Evolutionary conservation across 352 stramenopile genomes (phyloP), one percentile per base, ranked within the genome.

Genomic region (Hyaloperonospora brassicae): DNA sequence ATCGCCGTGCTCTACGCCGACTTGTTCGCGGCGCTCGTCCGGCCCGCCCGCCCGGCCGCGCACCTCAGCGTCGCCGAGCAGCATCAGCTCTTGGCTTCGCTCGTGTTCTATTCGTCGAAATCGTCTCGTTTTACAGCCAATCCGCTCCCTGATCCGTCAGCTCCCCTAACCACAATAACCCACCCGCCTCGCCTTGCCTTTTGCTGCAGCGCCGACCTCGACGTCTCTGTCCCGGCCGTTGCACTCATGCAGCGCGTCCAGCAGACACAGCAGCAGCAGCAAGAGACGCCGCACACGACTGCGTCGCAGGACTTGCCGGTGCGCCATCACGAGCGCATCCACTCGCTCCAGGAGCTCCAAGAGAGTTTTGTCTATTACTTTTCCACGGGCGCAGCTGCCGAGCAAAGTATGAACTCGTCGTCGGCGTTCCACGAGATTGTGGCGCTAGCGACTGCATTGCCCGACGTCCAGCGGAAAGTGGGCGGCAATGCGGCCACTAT

Each of bases 311-410:
- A 43, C 23, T 54, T 92, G 17, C n/a, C 21, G 1, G 65, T 71
- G 27, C 50, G 72, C 41, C 82, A 93, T 54, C 80, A 90, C 56
- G 82, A 90, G 54, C 79, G 79, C 7, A 90, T 93, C 40, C 66
- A 59, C 42, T 84, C 75, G 21, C 47, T 87, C 1, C 55, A 66
- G 4, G 64, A 83, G 5, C 59, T 93, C 2, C 78, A 87, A 47
- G 78, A 93, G 55, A 90, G 78, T 57, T 93, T 93, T 55, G 76
- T 74, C 27, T 89, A 81, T 55, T 93, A 93, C 59, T 93, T 93
- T 62, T 73, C 76, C 7, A 79, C 76, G 14, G 82, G 82, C 39
- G 82, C 82, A 13, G 82, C 82, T 1, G 82, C 82, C 8, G 82
- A 93, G 50, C 82, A 93, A 64, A 89, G 78, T 57, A 93, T 88